Evolutionary conservation across 345 rosid genomes (phyloP).

Genomic region (Melaleuca alternifolia): DNA sequence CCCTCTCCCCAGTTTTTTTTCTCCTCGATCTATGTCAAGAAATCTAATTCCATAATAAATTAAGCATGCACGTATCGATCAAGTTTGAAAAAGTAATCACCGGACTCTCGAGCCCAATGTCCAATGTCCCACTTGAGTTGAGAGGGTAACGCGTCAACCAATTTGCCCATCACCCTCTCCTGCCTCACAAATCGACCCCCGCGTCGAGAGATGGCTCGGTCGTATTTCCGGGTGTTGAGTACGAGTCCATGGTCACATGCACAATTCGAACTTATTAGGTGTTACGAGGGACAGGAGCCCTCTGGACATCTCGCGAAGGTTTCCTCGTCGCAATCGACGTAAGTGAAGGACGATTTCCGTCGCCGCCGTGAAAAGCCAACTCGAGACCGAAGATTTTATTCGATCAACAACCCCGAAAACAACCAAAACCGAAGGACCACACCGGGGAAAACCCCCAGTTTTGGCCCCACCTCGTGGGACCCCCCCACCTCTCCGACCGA

Average conservation of each 20-base stretch:
- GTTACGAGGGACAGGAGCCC: neutral
- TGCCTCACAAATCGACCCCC: neutral
- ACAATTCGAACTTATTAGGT: accelerated
- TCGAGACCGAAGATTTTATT: neutral
- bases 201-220: neutral
- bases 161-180: neutral
- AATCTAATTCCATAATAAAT: neutral
- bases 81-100: neutral
- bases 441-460: neutral
- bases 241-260: neutral
- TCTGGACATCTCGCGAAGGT: neutral
- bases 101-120: neutral
- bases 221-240: accelerated
- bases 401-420: neutral
- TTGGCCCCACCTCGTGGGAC: neutral
- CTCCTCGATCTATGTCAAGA: neutral
- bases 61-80: accelerated
- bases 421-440: neutral
- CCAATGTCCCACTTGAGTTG: neutral
- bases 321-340: neutral
- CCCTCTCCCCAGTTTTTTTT: neutral
- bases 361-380: neutral
- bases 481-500: neutral
- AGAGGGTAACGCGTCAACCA: neutral
- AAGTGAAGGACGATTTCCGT: neutral